These are phyloP conservation scores for Cercophora sp. DNA, from an alignment of 495 filamentous ascomycete species.

Conservation along the genomic window DNA sequence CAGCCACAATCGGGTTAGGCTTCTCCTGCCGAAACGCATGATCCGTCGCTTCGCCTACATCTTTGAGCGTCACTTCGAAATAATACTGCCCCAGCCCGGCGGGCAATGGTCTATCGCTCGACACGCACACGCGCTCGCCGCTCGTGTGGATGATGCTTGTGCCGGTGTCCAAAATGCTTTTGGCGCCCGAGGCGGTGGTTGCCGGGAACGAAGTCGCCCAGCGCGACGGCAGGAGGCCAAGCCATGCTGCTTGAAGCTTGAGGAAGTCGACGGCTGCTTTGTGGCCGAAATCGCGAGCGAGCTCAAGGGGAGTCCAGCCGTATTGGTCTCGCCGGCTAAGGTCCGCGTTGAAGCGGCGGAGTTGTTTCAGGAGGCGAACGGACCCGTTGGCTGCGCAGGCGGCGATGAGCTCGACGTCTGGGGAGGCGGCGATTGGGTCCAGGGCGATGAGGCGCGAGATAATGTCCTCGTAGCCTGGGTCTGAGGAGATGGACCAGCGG, in stretches of 20 bases:
- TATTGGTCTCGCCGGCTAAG: slow-evolving; percentile 20
- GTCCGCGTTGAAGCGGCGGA: slow-evolving; percentile 12
- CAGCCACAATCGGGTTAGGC: slow-evolving; percentile 7
- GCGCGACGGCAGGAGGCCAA: slow-evolving; percentile 14
- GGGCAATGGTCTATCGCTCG: slow-evolving; percentile 22
- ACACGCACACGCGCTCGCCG: slow-evolving; percentile 10
- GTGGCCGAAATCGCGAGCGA: slow-evolving; percentile 14
- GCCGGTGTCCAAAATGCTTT: slow-evolving; percentile 10
- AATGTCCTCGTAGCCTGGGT: slow-evolving; percentile 15
- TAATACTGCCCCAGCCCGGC: slow-evolving; percentile 23
- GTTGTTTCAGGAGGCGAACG: slow-evolving; percentile 12
- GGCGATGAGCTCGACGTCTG: slow-evolving; percentile 19
- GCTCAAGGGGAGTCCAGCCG: slow-evolving; percentile 26
- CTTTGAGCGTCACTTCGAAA: slow-evolving; percentile 18
- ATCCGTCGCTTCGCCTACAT: background rate
- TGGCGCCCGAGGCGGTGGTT: background rate
- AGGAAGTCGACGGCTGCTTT: slow-evolving; percentile 15
- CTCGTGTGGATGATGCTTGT: slow-evolving; percentile 5
- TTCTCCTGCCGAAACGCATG: no score
- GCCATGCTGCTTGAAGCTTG: slow-evolving; percentile 20
- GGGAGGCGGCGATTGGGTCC: slow-evolving; percentile 1
- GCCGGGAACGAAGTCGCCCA: slow-evolving; percentile 15
- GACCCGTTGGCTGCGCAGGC: slow-evolving; percentile 22
- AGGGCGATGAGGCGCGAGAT: slow-evolving; percentile 17
- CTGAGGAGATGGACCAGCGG: background rate